phyloP scores from a whole-genome alignment of 345 rosid species.

The Bruguiera sexangula region DNA sequence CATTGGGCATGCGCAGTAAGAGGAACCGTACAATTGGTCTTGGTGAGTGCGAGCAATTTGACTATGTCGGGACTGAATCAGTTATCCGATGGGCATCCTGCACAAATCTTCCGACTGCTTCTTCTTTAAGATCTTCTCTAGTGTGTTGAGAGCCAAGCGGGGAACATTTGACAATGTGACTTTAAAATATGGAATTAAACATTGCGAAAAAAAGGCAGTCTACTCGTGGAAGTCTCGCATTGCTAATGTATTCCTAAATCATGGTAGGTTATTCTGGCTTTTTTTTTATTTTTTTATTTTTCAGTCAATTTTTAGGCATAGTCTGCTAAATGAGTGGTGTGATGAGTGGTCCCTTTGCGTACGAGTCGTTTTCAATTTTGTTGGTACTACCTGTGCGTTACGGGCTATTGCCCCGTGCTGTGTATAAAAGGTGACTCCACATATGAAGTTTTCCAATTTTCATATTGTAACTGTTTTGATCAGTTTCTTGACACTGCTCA shows the following conservation, averaged over 20 bases:
- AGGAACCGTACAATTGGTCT: conserved; percentile 58
- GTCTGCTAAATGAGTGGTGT: conserved; percentile 11
- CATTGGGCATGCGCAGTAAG: conserved; percentile 44
- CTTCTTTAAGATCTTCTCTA: conserved; percentile 50
- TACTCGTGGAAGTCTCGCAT: neutral
- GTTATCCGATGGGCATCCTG: conserved; percentile 73
- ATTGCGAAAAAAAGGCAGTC: neutral
- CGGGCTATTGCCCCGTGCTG: conserved; percentile 12
- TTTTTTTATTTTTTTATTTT: neutral
- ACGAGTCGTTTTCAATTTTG: conserved; percentile 1
- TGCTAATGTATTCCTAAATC: conserved; percentile 1
- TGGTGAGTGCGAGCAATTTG: conserved; percentile 51
- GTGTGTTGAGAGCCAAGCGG: conserved; percentile 40
- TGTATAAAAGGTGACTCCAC: conserved; percentile 25
- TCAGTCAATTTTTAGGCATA: neutral
- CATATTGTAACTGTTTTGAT: neutral
- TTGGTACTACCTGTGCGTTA: conserved; percentile 16
- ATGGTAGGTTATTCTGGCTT: neutral
- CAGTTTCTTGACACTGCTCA: neutral
- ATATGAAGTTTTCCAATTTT: conserved; percentile 21
- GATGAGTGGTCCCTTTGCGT: conserved; percentile 6
- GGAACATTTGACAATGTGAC: conserved; percentile 1
- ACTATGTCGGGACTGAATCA: conserved; percentile 46
- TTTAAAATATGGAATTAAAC: neutral
- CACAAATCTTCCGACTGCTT: conserved; percentile 48